Evolutionary conservation across 2,329 filamentous ascomycete species (phyloP).

Genomic region (Chalara sp.): DNA sequence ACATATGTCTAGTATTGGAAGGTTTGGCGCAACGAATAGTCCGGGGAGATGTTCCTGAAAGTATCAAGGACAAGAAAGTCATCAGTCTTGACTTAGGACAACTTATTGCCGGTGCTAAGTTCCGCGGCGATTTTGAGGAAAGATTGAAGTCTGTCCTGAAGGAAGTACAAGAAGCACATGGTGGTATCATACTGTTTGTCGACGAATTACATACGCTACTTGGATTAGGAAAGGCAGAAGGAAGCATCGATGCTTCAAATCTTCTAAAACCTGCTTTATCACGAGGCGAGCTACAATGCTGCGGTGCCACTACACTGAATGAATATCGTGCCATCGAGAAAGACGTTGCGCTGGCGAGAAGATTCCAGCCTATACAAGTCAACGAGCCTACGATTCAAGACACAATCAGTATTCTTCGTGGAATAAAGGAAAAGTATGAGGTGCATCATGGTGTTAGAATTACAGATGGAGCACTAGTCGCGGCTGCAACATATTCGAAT

Average conservation of each 20-base stretch:
- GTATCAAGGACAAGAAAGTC: conserved; percentile 89
- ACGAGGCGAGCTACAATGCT: conserved; percentile 82
- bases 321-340: conserved; percentile 95
- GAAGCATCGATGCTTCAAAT: conserved; percentile 94
- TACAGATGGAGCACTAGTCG: conserved; percentile 84
- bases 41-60: conserved; percentile 87
- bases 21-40: conserved; percentile 87
- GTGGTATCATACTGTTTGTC: conserved; percentile 88
- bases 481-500: conserved; percentile 86
- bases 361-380: conserved; percentile 94
- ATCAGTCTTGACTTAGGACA: conserved; percentile 83
- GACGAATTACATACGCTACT: conserved; percentile 90
- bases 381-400: conserved; percentile 86
- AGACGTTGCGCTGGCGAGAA: conserved; percentile 82
- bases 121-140: conserved; percentile 93
- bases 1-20: conserved; percentile 52
- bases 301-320: conserved; percentile 71
- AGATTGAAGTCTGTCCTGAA: conserved; percentile 83
- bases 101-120: conserved; percentile 92
- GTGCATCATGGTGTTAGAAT: conserved; percentile 96
- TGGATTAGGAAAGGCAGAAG: conserved; percentile 89
- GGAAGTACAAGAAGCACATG: conserved; percentile 79
- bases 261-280: conserved; percentile 90
- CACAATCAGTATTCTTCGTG: conserved; percentile 89
- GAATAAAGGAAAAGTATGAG: conserved; percentile 97